Evolutionary conservation across 495 filamentous ascomycete species (phyloP), one percentile per base, ranked within the genome.

Genomic region (Bombardia bombarda): DNA sequence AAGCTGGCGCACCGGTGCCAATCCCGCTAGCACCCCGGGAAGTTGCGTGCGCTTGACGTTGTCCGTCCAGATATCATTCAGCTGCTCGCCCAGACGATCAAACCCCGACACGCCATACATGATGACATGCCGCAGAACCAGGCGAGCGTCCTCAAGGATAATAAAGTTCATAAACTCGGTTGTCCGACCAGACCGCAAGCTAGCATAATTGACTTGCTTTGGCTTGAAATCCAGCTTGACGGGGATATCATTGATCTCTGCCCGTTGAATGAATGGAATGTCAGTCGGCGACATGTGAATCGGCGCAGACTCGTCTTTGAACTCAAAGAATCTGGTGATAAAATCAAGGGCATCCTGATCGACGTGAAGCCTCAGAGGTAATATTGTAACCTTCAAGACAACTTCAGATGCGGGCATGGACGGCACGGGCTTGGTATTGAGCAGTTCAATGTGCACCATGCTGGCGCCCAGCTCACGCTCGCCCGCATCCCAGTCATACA

Each of bases 101-200:
- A 97, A 93, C 0, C 92, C 90, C 4, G 80, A 80, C 7, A 94
- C 78, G 32, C 93, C 93, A 53, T 95, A 96, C 19, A 96, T 78
- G 45, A 97, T 95, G 26, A 84, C 82, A 56, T 88, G 93, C 10
- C 83, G 77, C 33, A 99, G 73, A 1, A 86, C 77, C 76, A 99
- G 83, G 45, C 92, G 81, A 2, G 90, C 77, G 41, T 84, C 79
- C 45, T 99, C 90, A 10, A 99, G 78, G 32, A 92, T 86, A 50
- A 96, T 75, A 60, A 99, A 94, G 64, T 99, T 97, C 93, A 97
- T 97, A 58, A 99, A 92, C 60, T 99, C 93, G 1, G 86, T 94
- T 2, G 93, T 99, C 45, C 87, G 89, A n/a, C 93, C 93, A 4
- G 93, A 95, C n/a, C 89, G 82, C 6, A 99, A 75, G 8, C 90